Evolutionary conservation across 441 rosid genomes (phyloP).

Genomic region (Eutrema salsugineum): DNA sequence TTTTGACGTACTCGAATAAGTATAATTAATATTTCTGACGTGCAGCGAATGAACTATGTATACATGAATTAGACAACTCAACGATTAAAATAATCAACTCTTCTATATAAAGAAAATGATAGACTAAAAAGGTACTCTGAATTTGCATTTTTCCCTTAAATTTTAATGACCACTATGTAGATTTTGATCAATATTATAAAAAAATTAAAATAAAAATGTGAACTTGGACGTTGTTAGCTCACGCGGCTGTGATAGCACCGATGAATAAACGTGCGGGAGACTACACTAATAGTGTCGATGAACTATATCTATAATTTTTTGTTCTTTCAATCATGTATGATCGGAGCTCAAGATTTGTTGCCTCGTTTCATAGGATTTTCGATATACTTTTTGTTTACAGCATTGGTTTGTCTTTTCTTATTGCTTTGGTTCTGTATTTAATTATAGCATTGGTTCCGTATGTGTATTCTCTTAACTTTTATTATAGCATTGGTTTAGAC

Average conservation of each 20-base stretch:
- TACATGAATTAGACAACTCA: constrained; percentile 7
- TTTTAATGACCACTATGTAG: background rate
- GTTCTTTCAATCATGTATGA: background rate
- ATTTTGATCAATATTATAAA: background rate
- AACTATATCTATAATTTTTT: background rate
- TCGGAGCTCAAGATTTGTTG: background rate
- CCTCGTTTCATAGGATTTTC: background rate
- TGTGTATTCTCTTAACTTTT: no score
- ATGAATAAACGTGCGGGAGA: constrained; percentile 13
- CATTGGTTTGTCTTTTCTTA: background rate
- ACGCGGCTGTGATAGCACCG: constrained; percentile 2
- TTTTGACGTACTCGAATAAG: background rate
- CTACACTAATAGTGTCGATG: background rate
- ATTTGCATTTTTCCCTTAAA: background rate
- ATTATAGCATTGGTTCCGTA: no score
- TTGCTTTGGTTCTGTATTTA: no score
- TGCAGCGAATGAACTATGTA: constrained; percentile 16
- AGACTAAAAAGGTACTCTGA: background rate
- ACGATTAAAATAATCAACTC: background rate
- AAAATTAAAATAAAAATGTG: background rate
- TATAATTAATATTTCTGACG: background rate
- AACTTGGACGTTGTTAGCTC: constrained; percentile 4
- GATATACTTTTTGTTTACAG: background rate
- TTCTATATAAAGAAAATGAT: background rate
- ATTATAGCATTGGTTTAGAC: background rate